Conservation (phyloP, 805 yeast species). For the Candida stauntonica region DNA sequence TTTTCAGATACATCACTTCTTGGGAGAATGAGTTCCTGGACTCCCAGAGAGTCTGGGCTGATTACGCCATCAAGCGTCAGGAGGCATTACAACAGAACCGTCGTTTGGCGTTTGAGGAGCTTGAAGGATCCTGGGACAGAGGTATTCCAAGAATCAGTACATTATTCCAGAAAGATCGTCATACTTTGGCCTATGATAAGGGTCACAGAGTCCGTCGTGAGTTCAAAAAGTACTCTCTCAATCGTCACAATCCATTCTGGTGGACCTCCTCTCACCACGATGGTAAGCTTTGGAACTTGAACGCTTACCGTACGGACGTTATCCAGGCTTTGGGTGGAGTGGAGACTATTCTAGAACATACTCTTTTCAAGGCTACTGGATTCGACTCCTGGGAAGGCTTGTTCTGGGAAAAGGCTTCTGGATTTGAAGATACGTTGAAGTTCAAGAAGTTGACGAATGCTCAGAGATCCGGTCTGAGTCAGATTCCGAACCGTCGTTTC, state of each 20-base stretch:
- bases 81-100: slow-evolving; percentile 85
- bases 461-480: slow-evolving; percentile 94
- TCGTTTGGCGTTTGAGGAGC: slow-evolving; percentile 84
- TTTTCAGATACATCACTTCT: slow-evolving; percentile 85
- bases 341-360: slow-evolving; percentile 92
- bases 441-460: slow-evolving; percentile 95
- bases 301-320: slow-evolving; percentile 90
- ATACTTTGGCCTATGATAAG: slow-evolving; percentile 89
- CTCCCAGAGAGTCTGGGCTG: slow-evolving; percentile 97
- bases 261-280: slow-evolving; percentile 94
- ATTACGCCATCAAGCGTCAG: slow-evolving; percentile 82
- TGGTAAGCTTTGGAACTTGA: slow-evolving; percentile 92
- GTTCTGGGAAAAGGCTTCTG: slow-evolving; percentile 97
- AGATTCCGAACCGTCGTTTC: slow-evolving; percentile 94
- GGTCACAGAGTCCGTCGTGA: slow-evolving; percentile 84
- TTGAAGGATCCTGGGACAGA: slow-evolving; percentile 94
- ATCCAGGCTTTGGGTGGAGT: slow-evolving; percentile 97
- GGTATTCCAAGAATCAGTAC: slow-evolving; percentile 97
- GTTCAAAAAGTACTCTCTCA: slow-evolving; percentile 66
- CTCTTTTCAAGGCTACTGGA: slow-evolving; percentile 94
- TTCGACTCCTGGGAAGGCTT: slow-evolving; percentile 98
- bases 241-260: slow-evolving; percentile 88
- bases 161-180: slow-evolving; percentile 89
- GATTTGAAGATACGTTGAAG: slow-evolving; percentile 94
- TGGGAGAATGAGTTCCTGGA: slow-evolving; percentile 97